phyloP scores from a whole-genome alignment of 2,329 filamentous ascomycete species.

The Aspergillus felis region DNA sequence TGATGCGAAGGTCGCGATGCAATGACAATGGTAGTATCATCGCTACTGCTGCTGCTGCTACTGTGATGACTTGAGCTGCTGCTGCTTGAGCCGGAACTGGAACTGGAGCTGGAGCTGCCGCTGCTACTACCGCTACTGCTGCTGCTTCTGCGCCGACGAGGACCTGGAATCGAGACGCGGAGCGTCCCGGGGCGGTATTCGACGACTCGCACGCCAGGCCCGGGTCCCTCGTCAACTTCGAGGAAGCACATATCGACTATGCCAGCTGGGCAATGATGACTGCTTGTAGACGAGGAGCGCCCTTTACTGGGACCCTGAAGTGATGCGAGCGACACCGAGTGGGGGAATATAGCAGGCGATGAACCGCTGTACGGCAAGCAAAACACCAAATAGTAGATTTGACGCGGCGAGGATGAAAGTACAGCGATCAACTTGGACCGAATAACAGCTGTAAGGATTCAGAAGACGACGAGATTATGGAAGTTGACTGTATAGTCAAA shows the following conservation, averaged over 20 bases:
- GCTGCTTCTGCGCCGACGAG: background rate
- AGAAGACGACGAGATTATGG: background rate
- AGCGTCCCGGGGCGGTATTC: slow-evolving; percentile 9
- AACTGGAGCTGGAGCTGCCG: background rate
- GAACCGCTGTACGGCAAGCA: background rate
- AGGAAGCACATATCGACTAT: slow-evolving; percentile 14
- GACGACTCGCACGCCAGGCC: slow-evolving; percentile 7
- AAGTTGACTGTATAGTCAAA: background rate
- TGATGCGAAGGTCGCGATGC: background rate
- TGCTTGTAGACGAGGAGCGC: background rate
- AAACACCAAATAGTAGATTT: no score
- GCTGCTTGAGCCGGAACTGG: slow-evolving; percentile 3
- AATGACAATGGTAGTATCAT: background rate
- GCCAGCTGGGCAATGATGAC: background rate
- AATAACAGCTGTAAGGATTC: background rate
- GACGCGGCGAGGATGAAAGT: no score
- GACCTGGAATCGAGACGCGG: slow-evolving; percentile 6
- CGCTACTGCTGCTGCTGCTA: background rate
- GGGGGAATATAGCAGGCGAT: background rate
- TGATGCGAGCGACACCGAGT: background rate
- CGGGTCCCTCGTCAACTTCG: slow-evolving; percentile 11
- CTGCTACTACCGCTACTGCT: background rate
- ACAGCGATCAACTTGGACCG: no score
- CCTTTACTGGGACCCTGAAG: background rate
- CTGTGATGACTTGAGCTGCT: slow-evolving; percentile 4